Evolutionary conservation across 2,329 filamentous ascomycete genomes (phyloP), one percentile per base, ranked within the genome.

Genomic region (Hypoxylon rubiginosum): DNA sequence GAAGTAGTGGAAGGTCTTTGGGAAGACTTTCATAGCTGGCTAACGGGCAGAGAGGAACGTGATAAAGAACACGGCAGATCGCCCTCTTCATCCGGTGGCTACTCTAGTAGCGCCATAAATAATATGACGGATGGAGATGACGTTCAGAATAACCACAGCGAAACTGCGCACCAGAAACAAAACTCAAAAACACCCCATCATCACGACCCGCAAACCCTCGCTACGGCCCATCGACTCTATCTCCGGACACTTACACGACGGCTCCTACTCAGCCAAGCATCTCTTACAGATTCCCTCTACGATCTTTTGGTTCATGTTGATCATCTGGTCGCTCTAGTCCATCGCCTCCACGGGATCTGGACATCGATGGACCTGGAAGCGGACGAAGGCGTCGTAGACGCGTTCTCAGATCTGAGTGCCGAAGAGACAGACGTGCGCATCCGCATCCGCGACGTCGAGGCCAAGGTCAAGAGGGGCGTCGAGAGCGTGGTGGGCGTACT

Each of bases 1-100:
- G 94, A 97, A 75, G 90, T 98, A 6, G 90, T 97, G 13, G 88
- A 90, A 64, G 90, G 90, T 32, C 90, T 93, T 1, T 97, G 94
- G 88, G 86, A 90, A 15, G 89, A 92, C 55, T 94, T 98, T 72
- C 87, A 91, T 57, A 78, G 79, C 13, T 97, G 94, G 93, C 82
- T 97, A 17, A 83, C 83, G 10, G 81, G 81, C 4, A 77, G 79
- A 34, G 72, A 76, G 50, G 75, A 77, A 28, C 70, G 57, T 8
- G 32, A 55, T 7, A 54, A 58, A 48, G 67, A 65, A 13, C 64
- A 70, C 65, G 64, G 64, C 66, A 67, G 21, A 61, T 67, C 63
- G 24, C 28, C 64, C 9, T 52, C 64, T 8, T 67, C 67, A 19
- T 36, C 65, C 50, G 24, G 60, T 49, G 63, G 39, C 11, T 54